Conservation (phyloP, 257 asterid species). For the Lycium barbarum region DNA sequence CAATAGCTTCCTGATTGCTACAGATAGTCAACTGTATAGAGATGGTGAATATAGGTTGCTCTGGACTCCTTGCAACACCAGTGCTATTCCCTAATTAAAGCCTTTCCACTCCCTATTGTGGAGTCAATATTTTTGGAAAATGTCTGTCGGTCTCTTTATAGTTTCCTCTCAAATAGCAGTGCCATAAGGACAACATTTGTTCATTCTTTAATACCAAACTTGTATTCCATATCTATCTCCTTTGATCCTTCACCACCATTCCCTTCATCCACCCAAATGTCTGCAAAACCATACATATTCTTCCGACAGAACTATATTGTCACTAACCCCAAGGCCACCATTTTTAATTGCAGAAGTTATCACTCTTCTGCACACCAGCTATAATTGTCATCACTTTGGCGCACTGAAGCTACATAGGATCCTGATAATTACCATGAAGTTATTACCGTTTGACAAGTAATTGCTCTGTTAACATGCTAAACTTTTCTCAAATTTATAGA, state of each 20-base stretch:
- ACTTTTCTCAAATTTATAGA: not conserved
- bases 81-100: not conserved
- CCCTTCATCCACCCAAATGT: not conserved
- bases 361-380: not conserved
- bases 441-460: slow-evolving; percentile 19
- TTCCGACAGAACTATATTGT: not conserved
- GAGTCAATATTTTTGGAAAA: not conserved
- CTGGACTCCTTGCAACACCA: not conserved
- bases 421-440: slow-evolving; percentile 12
- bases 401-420: slow-evolving; percentile 1
- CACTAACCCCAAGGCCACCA: not conserved
- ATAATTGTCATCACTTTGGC: not conserved
- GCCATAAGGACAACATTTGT: not conserved
- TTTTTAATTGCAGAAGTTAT: not conserved
- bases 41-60: slow-evolving; percentile 5
- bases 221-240: not conserved
- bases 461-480: not conserved
- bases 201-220: slow-evolving; percentile 1
- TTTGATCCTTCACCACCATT: slow-evolving; percentile 13
- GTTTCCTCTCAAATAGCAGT: slow-evolving; percentile 20
- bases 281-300: not conserved
- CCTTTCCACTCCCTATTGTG: not conserved
- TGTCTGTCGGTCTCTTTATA: not conserved
- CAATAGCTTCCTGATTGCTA: slow-evolving; percentile 19
- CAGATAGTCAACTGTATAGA: not conserved